These are phyloP conservation scores for Apocynum venetum DNA, from an alignment of 257 asterid genomes.

Conservation along the genomic window DNA sequence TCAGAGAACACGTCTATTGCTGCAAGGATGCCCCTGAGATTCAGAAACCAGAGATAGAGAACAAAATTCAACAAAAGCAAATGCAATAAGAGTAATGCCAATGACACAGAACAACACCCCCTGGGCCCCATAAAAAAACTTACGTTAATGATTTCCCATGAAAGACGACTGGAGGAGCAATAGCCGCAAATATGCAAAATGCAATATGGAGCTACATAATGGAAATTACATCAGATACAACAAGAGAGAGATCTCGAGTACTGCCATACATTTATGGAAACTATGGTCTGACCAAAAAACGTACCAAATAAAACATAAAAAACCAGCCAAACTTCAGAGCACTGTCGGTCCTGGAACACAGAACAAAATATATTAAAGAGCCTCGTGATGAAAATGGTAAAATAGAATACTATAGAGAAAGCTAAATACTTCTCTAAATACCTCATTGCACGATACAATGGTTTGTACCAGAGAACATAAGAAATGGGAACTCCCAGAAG, in stretches of 20 bases:
- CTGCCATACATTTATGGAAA: neutral
- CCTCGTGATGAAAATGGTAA: neutral
- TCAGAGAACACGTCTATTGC: constrained; percentile 92
- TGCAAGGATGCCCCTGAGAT: constrained; percentile 89
- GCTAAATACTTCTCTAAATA: constrained; percentile 56
- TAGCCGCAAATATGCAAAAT: constrained; percentile 93
- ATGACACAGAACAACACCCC: neutral
- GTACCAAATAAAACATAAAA: constrained; percentile 84
- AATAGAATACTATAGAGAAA: neutral
- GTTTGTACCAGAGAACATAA: constrained; percentile 92
- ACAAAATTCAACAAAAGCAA: neutral
- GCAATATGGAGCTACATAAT: constrained; percentile 80
- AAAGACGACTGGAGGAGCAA: constrained; percentile 93
- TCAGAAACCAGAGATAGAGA: constrained; percentile 3
- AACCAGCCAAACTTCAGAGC: constrained; percentile 94
- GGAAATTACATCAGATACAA: constrained; percentile 17
- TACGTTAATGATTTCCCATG: constrained; percentile 88
- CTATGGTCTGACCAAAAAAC: neutral
- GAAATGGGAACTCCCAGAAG: constrained; percentile 83
- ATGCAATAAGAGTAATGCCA: neutral
- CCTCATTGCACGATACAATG: constrained; percentile 94
- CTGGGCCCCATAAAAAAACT: constrained; percentile 17
- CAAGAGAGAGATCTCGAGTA: neutral
- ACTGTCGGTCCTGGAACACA: constrained; percentile 80
- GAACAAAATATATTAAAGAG: constrained; percentile 5